Conservation (phyloP, 331 rosid genomes). For the Acacia concinna region DNA sequence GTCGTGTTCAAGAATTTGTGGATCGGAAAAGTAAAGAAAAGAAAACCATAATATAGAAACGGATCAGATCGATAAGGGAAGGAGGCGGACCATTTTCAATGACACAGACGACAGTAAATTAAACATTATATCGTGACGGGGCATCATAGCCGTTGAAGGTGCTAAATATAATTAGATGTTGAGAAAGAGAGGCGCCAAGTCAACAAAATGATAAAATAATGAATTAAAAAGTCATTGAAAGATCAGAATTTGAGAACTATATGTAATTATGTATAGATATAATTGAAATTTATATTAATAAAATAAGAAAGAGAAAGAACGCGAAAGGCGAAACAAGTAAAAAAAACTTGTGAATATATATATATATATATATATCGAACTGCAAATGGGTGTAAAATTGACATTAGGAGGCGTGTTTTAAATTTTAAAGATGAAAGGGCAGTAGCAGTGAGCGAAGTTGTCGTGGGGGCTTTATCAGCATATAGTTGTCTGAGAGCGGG, state of each 20-base stretch:
- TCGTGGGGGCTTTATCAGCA: neutral
- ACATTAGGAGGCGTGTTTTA: neutral
- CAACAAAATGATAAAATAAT: neutral
- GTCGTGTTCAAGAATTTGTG: neutral
- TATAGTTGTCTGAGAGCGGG: neutral
- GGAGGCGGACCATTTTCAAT: too few relatives aligned
- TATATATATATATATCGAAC: too few relatives aligned
- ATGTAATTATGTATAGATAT: too few relatives aligned
- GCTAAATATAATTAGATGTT: neutral
- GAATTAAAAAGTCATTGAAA: neutral
- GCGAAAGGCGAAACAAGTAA: too few relatives aligned
- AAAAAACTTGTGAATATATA: too few relatives aligned
- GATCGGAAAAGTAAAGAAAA: neutral
- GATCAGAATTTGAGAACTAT: neutral
- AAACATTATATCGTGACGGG: neutral
- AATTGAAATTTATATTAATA: too few relatives aligned
- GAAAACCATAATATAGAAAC: neutral
- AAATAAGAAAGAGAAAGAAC: too few relatives aligned
- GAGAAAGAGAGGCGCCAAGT: neutral
- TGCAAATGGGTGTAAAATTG: neutral
- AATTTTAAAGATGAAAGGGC: neutral
- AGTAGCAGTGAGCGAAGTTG: too few relatives aligned
- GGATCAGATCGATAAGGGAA: neutral
- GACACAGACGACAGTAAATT: too few relatives aligned
- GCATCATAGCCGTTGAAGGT: neutral